Conservation (phyloP, 2,329 filamentous ascomycete genomes). For the Lachnellula suecica region DNA sequence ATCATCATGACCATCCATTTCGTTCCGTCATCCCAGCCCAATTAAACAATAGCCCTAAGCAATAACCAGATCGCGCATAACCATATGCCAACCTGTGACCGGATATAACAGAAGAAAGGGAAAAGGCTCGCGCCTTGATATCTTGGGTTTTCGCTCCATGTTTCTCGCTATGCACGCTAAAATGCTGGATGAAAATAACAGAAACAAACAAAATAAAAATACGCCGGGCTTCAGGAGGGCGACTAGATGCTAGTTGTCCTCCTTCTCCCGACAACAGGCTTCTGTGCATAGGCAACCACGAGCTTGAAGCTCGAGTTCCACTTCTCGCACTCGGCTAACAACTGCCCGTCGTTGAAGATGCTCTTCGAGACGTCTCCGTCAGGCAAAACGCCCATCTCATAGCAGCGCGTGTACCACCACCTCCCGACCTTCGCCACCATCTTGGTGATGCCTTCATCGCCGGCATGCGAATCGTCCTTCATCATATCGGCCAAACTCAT, state of each 20-base stretch:
- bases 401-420: constrained; percentile 96
- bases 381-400: constrained; percentile 65
- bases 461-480: constrained; percentile 64
- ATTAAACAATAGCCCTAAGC: not conserved
- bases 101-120: not conserved
- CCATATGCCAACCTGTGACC: constrained; percentile 8
- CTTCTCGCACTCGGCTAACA: constrained; percentile 83
- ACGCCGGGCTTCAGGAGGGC: not conserved
- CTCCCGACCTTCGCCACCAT: constrained; percentile 89
- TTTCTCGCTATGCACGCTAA: constrained; percentile 11
- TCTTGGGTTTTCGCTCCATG: not conserved
- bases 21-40: not conserved
- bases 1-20: not conserved
- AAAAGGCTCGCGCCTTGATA: constrained; percentile 13
- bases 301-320: constrained; percentile 85
- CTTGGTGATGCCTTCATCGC: constrained; percentile 84
- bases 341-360: constrained; percentile 75
- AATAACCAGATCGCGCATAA: constrained; percentile 9
- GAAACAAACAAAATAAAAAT: not conserved
- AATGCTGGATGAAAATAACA: not conserved
- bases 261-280: constrained; percentile 26
- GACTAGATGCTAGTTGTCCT: constrained; percentile 28
- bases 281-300: constrained; percentile 75
- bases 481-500: constrained; percentile 70
- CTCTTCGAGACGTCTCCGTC: constrained; percentile 49